phyloP scores from a whole-genome alignment of 805 yeast genomes.

The Priceomyces castillae region DNA sequence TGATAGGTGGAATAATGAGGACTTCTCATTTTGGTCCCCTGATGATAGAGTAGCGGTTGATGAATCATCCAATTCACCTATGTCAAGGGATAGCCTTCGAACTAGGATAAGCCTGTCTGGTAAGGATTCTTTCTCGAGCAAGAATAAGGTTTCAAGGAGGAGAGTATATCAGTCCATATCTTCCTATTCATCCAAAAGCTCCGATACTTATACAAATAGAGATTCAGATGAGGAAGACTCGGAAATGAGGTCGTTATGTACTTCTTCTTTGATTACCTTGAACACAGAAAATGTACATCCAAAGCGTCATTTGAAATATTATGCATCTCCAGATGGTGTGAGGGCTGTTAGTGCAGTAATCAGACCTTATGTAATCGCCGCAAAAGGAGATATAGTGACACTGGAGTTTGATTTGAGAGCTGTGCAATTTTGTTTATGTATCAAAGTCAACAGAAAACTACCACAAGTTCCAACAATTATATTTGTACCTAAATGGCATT shows the following conservation, averaged over 20 bases:
- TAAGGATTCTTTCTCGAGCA: background rate
- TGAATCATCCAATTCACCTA: background rate
- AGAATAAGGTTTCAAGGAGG: background rate
- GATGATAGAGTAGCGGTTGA: constrained; percentile 45
- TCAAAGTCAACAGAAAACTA: constrained; percentile 26
- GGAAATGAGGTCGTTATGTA: constrained; percentile 18
- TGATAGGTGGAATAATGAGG: constrained; percentile 92
- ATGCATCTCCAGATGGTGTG: constrained; percentile 56
- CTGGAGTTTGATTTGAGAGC: constrained; percentile 59
- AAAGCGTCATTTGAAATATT: constrained; percentile 32
- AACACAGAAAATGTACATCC: constrained; percentile 21
- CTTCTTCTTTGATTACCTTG: constrained; percentile 21
- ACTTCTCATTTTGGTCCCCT: constrained; percentile 79
- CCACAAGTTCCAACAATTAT: constrained; percentile 50
- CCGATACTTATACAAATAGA: background rate
- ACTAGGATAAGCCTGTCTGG: background rate
- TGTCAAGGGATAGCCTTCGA: background rate
- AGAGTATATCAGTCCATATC: background rate
- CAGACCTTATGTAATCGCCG: constrained; percentile 71
- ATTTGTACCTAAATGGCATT: constrained; percentile 73
- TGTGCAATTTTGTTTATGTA: constrained; percentile 46
- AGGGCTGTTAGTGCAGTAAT: constrained; percentile 73
- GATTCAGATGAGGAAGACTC: constrained; percentile 4
- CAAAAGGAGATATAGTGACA: constrained; percentile 54
- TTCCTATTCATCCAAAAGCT: background rate